Conservation (phyloP, 2,329 filamentous ascomycete species). For the Penicillium capsulatum region DNA sequence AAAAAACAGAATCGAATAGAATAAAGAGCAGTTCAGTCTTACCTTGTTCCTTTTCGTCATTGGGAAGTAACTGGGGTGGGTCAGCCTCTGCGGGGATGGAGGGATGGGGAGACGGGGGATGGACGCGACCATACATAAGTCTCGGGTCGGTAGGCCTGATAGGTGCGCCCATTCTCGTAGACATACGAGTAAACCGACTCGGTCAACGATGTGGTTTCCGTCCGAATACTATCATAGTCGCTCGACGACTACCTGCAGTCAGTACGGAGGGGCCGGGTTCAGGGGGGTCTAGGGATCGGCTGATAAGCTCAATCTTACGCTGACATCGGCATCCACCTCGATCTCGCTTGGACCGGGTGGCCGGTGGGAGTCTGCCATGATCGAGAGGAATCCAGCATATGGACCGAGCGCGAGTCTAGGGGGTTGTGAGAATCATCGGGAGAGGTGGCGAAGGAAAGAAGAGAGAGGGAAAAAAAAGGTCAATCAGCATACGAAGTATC, state of each 20-base stretch:
- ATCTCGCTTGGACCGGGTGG: conserved; percentile 5
- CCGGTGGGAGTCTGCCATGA: conserved; percentile 1
- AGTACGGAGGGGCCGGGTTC: no score
- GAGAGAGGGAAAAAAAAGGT: background rate
- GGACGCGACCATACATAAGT: conserved; percentile 20
- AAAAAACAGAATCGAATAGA: no score
- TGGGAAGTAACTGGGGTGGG: conserved; percentile 18
- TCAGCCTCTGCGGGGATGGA: no score
- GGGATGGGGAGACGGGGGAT: no score
- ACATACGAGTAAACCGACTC: conserved; percentile 18
- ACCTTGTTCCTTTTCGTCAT: conserved; percentile 22
- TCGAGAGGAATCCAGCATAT: background rate
- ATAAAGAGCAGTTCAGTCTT: no score
- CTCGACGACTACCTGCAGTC: conserved; percentile 6
- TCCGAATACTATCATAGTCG: conserved; percentile 15
- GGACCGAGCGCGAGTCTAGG: background rate
- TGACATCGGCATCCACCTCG: conserved; percentile 12
- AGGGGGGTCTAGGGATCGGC: no score
- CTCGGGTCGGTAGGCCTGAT: conserved; percentile 29
- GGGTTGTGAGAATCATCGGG: background rate
- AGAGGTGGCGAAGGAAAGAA: background rate
- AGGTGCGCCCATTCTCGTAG: conserved; percentile 33
- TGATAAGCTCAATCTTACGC: conserved; percentile 9
- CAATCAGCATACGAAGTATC: no score
- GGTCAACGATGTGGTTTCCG: conserved; percentile 19